A percentile compares a stretch with the other conserved stretches of the same genome.
phyloP scores from a whole-genome alignment of 306 rosid species.

The Prunus kanzakura region DNA sequence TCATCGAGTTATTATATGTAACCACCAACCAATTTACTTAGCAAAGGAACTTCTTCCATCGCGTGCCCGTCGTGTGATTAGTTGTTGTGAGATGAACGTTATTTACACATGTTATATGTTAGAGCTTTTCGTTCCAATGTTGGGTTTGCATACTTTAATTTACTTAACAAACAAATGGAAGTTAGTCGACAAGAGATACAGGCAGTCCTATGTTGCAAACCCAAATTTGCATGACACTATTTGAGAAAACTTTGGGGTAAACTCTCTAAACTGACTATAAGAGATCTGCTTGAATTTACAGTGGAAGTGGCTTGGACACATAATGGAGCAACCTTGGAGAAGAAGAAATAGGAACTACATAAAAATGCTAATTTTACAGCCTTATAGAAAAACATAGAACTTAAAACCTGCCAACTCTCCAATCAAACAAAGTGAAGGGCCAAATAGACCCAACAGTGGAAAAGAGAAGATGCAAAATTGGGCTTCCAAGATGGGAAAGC shows the following conservation, averaged over 20 bases:
- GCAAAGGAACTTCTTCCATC: too few species aligned
- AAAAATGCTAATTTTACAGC: conserved; percentile 16
- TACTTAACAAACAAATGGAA: too few species aligned
- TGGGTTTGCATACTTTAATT: too few species aligned
- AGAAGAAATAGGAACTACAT: neutral
- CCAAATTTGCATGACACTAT: neutral
- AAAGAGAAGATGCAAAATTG: neutral
- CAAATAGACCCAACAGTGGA: neutral
- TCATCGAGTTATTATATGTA: too few species aligned
- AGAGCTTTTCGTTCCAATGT: too few species aligned
- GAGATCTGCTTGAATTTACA: conserved; percentile 20
- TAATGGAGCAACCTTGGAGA: neutral
- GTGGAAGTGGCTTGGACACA: neutral
- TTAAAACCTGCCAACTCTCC: neutral
- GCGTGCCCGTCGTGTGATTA: too few species aligned
- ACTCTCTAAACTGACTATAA: neutral
- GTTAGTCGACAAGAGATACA: too few species aligned
- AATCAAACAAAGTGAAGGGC: neutral
- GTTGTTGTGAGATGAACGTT: too few species aligned
- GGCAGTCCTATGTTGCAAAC: neutral
- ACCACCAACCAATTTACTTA: too few species aligned
- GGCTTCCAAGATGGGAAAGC: neutral
- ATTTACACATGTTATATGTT: too few species aligned
- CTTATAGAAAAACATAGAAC: neutral
- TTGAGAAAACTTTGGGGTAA: neutral